Conservation (phyloP, 495 filamentous ascomycete genomes). For the Chaetomidium leptoderma region DNA sequence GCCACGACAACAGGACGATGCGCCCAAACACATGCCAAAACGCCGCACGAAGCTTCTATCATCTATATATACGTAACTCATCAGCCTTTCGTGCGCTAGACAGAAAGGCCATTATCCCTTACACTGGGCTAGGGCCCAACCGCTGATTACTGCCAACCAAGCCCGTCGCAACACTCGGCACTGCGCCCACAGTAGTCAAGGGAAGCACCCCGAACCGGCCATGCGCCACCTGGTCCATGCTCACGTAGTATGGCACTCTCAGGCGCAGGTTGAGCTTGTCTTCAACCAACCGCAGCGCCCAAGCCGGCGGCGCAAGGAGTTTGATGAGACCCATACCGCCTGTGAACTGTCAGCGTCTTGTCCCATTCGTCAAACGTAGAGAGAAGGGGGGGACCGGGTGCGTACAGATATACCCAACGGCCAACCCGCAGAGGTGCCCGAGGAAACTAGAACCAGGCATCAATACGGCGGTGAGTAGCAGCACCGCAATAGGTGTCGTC, state of each 20-base stretch:
- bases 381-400: neutral
- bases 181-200: slow-evolving; percentile 44
- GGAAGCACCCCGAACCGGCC: slow-evolving; percentile 89
- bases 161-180: slow-evolving; percentile 43
- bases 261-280: slow-evolving; percentile 76
- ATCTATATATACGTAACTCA: slow-evolving; percentile 5
- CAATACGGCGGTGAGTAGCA: slow-evolving; percentile 66
- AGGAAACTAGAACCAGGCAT: slow-evolving; percentile 76
- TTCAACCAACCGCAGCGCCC: slow-evolving; percentile 76
- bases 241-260: slow-evolving; percentile 81
- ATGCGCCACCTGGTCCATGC: slow-evolving; percentile 92
- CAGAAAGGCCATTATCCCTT: neutral
- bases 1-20: too few species aligned
- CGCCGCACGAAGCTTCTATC: too few species aligned
- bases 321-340: slow-evolving; percentile 81
- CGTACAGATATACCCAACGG: slow-evolving; percentile 81
- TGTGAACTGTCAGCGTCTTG: slow-evolving; percentile 30
- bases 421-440: slow-evolving; percentile 78
- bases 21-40: too few species aligned
- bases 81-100: neutral
- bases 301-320: slow-evolving; percentile 78
- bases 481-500: slow-evolving; percentile 74
- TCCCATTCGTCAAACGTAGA: neutral
- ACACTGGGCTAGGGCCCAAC: slow-evolving; percentile 46
- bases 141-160: slow-evolving; percentile 60